phyloP scores from a whole-genome alignment of 257 asterid genomes.

The Marsdenia floribunda region DNA sequence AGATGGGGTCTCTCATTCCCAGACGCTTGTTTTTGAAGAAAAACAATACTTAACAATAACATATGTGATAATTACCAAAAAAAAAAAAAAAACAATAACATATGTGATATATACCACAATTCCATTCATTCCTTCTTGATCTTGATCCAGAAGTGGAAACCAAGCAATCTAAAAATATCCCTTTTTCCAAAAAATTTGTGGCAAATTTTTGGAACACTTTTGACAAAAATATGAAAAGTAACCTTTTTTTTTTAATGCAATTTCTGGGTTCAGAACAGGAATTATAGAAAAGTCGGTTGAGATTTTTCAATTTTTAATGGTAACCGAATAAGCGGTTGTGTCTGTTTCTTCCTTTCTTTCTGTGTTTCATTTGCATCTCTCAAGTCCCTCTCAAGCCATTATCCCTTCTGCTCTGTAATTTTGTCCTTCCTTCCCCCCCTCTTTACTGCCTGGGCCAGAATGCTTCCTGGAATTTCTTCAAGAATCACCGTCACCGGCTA shows the following conservation, averaged over 20 bases:
- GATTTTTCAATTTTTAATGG: neutral
- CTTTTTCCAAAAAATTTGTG: neutral
- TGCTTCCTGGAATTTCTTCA: conserved; percentile 6
- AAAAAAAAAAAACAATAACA: too few species aligned
- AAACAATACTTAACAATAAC: neutral
- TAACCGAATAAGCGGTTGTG: conserved; percentile 5
- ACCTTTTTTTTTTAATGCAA: too few species aligned
- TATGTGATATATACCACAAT: neutral
- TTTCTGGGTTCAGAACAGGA: neutral
- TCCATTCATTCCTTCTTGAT: neutral
- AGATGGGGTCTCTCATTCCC: neutral
- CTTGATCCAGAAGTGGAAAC: conserved; percentile 13
- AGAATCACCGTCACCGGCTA: neutral
- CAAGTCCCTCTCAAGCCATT: neutral
- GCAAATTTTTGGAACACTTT: too few species aligned
- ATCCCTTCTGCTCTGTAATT: conserved; percentile 1
- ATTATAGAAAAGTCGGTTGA: neutral
- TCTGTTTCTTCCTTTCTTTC: neutral
- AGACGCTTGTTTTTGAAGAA: conserved; percentile 17
- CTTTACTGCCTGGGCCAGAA: neutral
- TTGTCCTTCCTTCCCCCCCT: conserved; percentile 4
- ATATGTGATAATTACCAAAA: too few species aligned
- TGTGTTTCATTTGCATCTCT: neutral
- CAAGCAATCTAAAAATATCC: conserved; percentile 11
- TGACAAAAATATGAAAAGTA: too few species aligned